A percentile compares a stretch with the other conserved stretches of the same genome.
Evolutionary conservation across 257 asterid genomes (phyloP).

Genomic region (Jacaranda copaia): DNA sequence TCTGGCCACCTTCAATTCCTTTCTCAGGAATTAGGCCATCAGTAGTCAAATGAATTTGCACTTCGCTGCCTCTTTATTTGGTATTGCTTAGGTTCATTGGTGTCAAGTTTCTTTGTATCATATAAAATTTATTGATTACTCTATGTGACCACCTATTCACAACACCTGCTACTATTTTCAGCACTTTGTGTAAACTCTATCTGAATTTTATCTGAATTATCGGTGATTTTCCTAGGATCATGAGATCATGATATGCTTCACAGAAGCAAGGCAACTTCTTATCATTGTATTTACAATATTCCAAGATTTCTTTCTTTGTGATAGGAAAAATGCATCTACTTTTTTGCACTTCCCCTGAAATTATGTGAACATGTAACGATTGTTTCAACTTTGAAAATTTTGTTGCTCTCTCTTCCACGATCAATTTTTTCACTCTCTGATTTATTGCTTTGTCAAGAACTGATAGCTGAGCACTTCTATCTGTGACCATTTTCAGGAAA

Average conservation of each 20-base stretch:
- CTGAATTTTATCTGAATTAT: too few relatives aligned
- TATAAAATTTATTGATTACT: not conserved
- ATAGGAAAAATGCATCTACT: not conserved
- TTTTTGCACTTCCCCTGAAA: not conserved
- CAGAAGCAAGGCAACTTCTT: not conserved
- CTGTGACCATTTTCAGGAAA: constrained; percentile 62
- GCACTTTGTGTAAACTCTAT: too few relatives aligned
- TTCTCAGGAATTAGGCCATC: not conserved
- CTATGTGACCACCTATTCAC: not conserved
- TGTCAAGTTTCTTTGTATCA: too few relatives aligned
- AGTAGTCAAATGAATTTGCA: constrained; percentile 1
- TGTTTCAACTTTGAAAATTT: not conserved
- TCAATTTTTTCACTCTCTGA: not conserved
- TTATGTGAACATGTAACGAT: not conserved
- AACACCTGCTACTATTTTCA: not conserved
- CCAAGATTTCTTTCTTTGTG: not conserved
- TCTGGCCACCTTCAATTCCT: not conserved
- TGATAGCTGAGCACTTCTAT: not conserved
- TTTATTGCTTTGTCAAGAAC: not conserved
- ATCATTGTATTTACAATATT: not conserved
- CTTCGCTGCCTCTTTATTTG: not conserved
- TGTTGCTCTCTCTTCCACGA: not conserved
- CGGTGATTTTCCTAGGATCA: not conserved
- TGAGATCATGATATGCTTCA: not conserved
- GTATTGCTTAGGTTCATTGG: too few relatives aligned